These are phyloP conservation scores for Serendipita sp. DNA, from an alignment of 768 basidiomycete genomes.

Conservation along the genomic window DNA sequence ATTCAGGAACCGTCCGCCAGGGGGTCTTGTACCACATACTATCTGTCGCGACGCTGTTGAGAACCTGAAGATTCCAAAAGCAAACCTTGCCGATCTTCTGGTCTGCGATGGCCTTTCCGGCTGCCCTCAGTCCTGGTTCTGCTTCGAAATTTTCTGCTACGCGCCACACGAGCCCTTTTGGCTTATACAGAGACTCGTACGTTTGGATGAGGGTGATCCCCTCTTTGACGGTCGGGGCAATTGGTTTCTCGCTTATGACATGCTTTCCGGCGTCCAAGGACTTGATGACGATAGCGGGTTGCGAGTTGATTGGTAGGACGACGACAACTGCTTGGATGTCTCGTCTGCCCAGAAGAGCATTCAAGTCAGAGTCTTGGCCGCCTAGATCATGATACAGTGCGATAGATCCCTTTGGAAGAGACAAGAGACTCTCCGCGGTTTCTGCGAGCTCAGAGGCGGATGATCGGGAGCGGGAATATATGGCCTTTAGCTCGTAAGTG, in stretches of 20 bases:
- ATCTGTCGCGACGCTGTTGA: constrained; percentile 40
- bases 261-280: constrained; percentile 67
- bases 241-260: constrained; percentile 79
- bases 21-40: constrained; percentile 68
- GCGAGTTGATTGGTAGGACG: constrained; percentile 59
- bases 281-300: constrained; percentile 51
- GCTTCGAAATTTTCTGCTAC: constrained; percentile 67
- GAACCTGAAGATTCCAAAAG: constrained; percentile 44
- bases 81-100: constrained; percentile 59
- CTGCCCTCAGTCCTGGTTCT: constrained; percentile 40
- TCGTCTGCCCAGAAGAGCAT: constrained; percentile 44
- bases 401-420: constrained; percentile 24
- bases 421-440: constrained; percentile 28
- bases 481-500: constrained; percentile 39
- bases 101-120: constrained; percentile 32
- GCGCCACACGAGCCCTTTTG: constrained; percentile 57
- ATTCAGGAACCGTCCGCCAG: constrained; percentile 75
- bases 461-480: constrained; percentile 66
- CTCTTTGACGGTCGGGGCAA: constrained; percentile 50
- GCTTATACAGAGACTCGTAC: constrained; percentile 50
- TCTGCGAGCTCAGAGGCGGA: constrained; percentile 39
- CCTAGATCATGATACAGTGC: constrained; percentile 41
- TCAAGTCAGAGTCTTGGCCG: constrained; percentile 29
- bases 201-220: constrained; percentile 49
- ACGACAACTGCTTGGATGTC: constrained; percentile 65